Base-by-base conservation (phyloP, 2,329 filamentous ascomycete genomes). In the Cadophora gregata region DNA sequence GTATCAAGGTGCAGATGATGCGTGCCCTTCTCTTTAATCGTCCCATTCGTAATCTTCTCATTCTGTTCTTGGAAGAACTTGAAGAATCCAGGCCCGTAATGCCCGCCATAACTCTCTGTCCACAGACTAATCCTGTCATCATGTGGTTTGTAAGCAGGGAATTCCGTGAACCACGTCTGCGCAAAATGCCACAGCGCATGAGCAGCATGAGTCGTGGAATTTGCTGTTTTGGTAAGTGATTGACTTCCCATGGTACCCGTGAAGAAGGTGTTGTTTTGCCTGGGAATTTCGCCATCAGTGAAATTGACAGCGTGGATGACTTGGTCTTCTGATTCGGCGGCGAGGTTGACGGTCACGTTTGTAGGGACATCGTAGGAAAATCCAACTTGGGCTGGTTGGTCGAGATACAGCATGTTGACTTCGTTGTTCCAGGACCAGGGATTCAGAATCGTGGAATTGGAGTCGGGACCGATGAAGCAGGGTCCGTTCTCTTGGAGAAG, bases 51-150 rank as follows among this genome's bases (percentile, higher is more conserved):
- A 10, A 85, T 83, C 63, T 80, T 80, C 14, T 81, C 77, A 72
- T 92, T 93, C 77, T 92, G 88, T 64, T 84, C 76, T 71, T 89
- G 81, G 77, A 83, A 84, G 53, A 80, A 79, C n/a, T 80, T 78
- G 4, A 86, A 47, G 70, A 91, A 89, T 1, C 83, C 79, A 0
- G 88, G 88, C 0, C 86, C 90, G 70, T 90, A 92, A 61, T 86
- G 83, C 8, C 90, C 90, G 31, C 88, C 85, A 74, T 91, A 89
- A 76, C 85, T 88, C 75, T 92, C 88, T 0, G 87, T 83, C 69
- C 89, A 90, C 4, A 92, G 78, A 68, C 85, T 86, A 2, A 86
- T 86, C 69, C 87, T 85, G 60, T 81, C 21, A 42, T 58, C 53
- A 42, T 81, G 80, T 0, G 84, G 82, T 68, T 83, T 82, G 70